These are phyloP conservation scores for Podaxis sp. DNA, from an alignment of 768 basidiomycete species.

Conservation along the genomic window DNA sequence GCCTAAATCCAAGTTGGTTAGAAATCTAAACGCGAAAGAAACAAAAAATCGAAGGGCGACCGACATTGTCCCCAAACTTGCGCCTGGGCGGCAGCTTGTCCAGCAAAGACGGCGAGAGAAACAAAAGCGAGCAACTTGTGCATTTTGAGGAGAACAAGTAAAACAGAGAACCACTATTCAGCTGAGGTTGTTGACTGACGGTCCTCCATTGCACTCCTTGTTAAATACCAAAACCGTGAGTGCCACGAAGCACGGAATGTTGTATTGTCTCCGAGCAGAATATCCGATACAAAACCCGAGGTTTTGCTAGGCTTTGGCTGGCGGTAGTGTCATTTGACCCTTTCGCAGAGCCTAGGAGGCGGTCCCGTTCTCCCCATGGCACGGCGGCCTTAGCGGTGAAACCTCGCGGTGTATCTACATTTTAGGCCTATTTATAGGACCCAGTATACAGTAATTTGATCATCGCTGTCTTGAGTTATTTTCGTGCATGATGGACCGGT, in stretches of 20 bases:
- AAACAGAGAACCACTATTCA: neutral
- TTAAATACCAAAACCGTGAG: neutral
- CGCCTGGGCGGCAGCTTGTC: slow-evolving; percentile 22
- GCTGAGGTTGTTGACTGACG: neutral
- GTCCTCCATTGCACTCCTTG: neutral
- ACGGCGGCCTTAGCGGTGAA: slow-evolving; percentile 4
- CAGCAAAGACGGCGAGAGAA: slow-evolving; percentile 24
- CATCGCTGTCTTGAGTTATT: neutral
- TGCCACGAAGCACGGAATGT: neutral
- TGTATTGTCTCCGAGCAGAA: neutral
- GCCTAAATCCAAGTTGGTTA: slow-evolving; percentile 18
- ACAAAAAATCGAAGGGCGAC: slow-evolving; percentile 11
- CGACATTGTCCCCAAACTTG: slow-evolving; percentile 38
- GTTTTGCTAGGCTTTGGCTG: neutral
- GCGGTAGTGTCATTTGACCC: slow-evolving; percentile 3
- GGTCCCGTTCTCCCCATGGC: neutral
- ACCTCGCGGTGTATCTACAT: slow-evolving; percentile 1
- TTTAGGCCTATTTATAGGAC: neutral
- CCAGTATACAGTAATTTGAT: neutral
- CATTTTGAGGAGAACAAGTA: slow-evolving; percentile 16
- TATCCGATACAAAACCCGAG: slow-evolving; percentile 8
- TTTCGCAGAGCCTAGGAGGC: neutral
- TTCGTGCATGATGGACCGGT: neutral
- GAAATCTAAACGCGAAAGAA: neutral
- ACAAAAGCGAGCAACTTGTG: slow-evolving; percentile 25